phyloP scores from a whole-genome alignment of 768 basidiomycete genomes.

The Pholiota conissans region DNA sequence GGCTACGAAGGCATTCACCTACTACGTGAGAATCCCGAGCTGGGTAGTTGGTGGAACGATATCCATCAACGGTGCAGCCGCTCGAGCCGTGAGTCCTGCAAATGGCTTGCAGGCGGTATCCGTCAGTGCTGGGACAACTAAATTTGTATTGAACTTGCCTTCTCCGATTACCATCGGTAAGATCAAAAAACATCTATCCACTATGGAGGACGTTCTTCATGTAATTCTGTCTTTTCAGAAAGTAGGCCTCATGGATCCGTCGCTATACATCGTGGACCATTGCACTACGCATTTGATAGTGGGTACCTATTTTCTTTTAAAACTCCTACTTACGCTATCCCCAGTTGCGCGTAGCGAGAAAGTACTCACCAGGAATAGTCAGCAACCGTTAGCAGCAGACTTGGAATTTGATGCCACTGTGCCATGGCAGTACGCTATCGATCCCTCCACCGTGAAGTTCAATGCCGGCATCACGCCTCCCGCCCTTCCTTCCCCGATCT shows the following conservation, averaged over 20 bases:
- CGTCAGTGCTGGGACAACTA: slow-evolving; percentile 42
- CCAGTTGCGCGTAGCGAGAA: slow-evolving; percentile 34
- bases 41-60: slow-evolving; percentile 50
- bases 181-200: neutral
- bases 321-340: too few species aligned
- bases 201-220: neutral
- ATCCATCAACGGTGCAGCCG: slow-evolving; percentile 37
- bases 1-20: slow-evolving; percentile 42
- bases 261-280: slow-evolving; percentile 53
- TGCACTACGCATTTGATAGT: slow-evolving; percentile 59
- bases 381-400: slow-evolving; percentile 47
- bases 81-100: slow-evolving; percentile 36
- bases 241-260: slow-evolving; percentile 49
- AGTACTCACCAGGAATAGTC: slow-evolving; percentile 40
- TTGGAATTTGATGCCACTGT: slow-evolving; percentile 48
- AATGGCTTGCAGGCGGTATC: slow-evolving; percentile 46
- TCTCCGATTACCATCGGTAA: slow-evolving; percentile 47
- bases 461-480: slow-evolving; percentile 28
- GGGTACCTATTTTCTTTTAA: slow-evolving; percentile 6
- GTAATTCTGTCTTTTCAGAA: slow-evolving; percentile 29
- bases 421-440: slow-evolving; percentile 56
- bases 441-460: slow-evolving; percentile 44
- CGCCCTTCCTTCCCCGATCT: slow-evolving; percentile 45
- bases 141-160: slow-evolving; percentile 43
- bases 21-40: slow-evolving; percentile 49